These are phyloP conservation scores for Populus pruinosa DNA, from an alignment of 345 rosid species.

Conservation along the genomic window DNA sequence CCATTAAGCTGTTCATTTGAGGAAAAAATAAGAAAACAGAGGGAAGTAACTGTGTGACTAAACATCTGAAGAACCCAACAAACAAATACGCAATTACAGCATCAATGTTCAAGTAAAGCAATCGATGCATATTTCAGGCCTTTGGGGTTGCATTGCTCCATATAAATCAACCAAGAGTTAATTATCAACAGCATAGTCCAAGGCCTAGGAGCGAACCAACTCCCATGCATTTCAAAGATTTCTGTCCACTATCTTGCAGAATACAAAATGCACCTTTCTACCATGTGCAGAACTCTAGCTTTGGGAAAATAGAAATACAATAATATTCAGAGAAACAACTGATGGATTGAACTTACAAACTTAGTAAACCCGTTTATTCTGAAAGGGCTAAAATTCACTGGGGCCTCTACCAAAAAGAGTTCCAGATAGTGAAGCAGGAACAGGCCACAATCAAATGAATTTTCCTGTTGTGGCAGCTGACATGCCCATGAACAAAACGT, in stretches of 20 bases:
- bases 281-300: not conserved
- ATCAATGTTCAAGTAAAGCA: not conserved
- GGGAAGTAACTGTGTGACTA: not conserved
- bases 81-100: not conserved
- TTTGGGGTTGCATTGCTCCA: not conserved
- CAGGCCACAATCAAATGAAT: conserved; percentile 90
- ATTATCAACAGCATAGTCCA: not conserved
- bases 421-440: conserved; percentile 95
- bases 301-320: not conserved
- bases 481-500: conserved; percentile 28
- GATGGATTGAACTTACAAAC: conserved; percentile 65
- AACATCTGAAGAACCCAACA: not conserved
- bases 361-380: conserved; percentile 54
- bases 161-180: not conserved
- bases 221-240: not conserved
- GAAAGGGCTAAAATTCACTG: conserved; percentile 69
- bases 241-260: not conserved
- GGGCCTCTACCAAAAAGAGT: conserved; percentile 83
- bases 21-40: not conserved
- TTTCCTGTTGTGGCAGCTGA: conserved; percentile 98
- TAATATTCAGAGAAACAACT: not conserved
- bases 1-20: conserved; percentile 55
- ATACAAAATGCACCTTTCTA: not conserved
- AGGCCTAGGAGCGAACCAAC: not conserved
- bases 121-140: not conserved